phyloP scores from a whole-genome alignment of 106 monocot species.

The Platanthera zijinensis region DNA sequence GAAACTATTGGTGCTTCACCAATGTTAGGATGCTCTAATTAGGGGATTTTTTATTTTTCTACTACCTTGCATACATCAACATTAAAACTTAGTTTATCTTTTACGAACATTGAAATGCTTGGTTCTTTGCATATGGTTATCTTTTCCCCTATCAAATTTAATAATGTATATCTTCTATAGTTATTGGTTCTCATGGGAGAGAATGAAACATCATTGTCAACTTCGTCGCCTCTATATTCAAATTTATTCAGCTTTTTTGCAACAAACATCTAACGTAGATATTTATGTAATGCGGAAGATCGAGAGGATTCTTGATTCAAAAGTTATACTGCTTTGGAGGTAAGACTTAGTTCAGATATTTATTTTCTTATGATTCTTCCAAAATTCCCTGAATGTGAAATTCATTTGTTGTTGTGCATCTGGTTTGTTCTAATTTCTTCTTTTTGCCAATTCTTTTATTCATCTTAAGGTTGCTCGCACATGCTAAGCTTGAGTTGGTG shows the following conservation, averaged over 20 bases:
- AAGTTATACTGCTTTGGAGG: conserved; percentile 95
- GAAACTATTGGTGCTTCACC: neutral
- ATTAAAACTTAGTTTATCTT: neutral
- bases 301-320: conserved; percentile 85
- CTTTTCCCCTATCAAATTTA: neutral
- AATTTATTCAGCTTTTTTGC: conserved; percentile 61
- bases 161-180: conserved; percentile 19
- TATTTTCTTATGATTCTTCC: neutral
- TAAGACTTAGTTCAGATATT: conserved; percentile 8
- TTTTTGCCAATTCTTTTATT: conserved; percentile 4
- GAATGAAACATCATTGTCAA: conserved; percentile 84
- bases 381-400: neutral
- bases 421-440: neutral
- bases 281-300: conserved; percentile 62
- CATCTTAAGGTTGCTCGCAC: conserved; percentile 69
- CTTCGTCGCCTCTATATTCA: conserved; percentile 87
- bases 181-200: conserved; percentile 90
- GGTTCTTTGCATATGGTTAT: neutral
- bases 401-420: neutral
- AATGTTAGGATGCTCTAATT: neutral
- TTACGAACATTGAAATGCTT: neutral
- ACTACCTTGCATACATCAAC: neutral
- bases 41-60: neutral
- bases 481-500: conserved; percentile 89
- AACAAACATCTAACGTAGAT: conserved; percentile 36